These are phyloP conservation scores for Allantophomopsis cytisporea DNA, from an alignment of 2,329 filamentous ascomycete species.

Conservation along the genomic window DNA sequence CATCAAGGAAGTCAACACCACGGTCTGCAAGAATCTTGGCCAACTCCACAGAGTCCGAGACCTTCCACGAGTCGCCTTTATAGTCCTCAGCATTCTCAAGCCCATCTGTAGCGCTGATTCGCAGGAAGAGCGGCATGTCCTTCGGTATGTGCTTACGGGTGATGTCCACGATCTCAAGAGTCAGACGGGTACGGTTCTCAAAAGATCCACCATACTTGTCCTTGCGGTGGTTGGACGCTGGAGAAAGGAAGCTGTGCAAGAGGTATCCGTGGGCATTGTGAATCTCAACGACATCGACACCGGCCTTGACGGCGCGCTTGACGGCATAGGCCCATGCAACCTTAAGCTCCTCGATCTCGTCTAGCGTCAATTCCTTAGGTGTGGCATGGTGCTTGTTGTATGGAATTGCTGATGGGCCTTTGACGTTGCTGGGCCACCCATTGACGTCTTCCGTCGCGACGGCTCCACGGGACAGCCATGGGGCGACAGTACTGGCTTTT, in stretches of 20 bases:
- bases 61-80: slow-evolving; percentile 49
- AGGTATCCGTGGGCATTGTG: slow-evolving; percentile 74
- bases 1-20: slow-evolving; percentile 65
- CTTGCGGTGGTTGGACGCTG: slow-evolving; percentile 54
- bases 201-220: slow-evolving; percentile 57
- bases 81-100: slow-evolving; percentile 42
- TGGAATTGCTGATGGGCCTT: slow-evolving; percentile 35
- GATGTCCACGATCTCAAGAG: slow-evolving; percentile 51
- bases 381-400: slow-evolving; percentile 46
- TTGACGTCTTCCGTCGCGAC: slow-evolving; percentile 33
- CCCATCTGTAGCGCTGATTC: slow-evolving; percentile 67
- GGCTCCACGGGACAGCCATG: slow-evolving; percentile 45
- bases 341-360: slow-evolving; percentile 55
- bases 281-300: slow-evolving; percentile 63
- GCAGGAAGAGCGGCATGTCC: slow-evolving; percentile 57
- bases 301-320: slow-evolving; percentile 49
- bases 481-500: slow-evolving; percentile 46
- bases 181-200: slow-evolving; percentile 57
- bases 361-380: slow-evolving; percentile 54
- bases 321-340: slow-evolving; percentile 44
- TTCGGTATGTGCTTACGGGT: slow-evolving; percentile 49
- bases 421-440: slow-evolving; percentile 44
- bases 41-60: slow-evolving; percentile 48
- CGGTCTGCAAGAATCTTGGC: slow-evolving; percentile 46
- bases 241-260: slow-evolving; percentile 55